phyloP scores from a whole-genome alignment of 768 basidiomycete genomes.

The Mycena capillaripes region DNA sequence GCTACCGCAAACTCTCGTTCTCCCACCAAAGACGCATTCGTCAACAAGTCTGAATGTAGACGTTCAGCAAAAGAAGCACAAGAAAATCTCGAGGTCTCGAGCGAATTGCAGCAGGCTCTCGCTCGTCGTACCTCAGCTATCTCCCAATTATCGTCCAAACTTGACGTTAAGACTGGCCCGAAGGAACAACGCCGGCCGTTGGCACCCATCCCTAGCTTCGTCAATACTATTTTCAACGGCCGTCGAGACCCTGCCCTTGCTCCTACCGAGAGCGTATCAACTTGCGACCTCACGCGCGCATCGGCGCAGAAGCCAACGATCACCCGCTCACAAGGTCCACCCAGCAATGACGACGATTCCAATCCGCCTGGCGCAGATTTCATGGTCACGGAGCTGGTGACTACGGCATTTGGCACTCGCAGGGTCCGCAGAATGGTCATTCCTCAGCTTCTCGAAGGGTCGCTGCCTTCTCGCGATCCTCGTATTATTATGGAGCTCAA shows the following conservation, averaged over 20 bases:
- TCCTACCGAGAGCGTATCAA: background rate
- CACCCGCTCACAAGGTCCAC: background rate
- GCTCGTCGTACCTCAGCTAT: slow-evolving; percentile 5
- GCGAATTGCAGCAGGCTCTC: slow-evolving; percentile 28
- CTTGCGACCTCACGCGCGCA: too few relatives aligned
- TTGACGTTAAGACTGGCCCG: background rate
- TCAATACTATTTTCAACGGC: background rate
- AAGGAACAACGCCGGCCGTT: background rate
- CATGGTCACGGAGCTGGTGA: slow-evolving; percentile 8
- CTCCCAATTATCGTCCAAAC: background rate
- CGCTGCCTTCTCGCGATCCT: slow-evolving; percentile 17
- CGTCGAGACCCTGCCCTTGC: background rate
- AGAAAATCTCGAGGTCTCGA: background rate
- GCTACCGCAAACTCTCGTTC: background rate
- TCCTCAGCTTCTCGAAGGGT: slow-evolving; percentile 8
- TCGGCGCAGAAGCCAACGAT: background rate
- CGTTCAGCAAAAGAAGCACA: background rate
- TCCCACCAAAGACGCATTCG: background rate
- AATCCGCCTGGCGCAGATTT: slow-evolving; percentile 21
- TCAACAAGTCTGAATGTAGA: background rate
- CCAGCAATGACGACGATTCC: background rate
- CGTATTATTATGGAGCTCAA: slow-evolving; percentile 14
- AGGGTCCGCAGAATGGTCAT: slow-evolving; percentile 13
- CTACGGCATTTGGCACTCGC: slow-evolving; percentile 19
- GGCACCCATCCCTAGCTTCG: background rate